Evolutionary conservation across 129 eudicot species (phyloP).

Genomic region (sunflower (Helianthus annuus)): DNA sequence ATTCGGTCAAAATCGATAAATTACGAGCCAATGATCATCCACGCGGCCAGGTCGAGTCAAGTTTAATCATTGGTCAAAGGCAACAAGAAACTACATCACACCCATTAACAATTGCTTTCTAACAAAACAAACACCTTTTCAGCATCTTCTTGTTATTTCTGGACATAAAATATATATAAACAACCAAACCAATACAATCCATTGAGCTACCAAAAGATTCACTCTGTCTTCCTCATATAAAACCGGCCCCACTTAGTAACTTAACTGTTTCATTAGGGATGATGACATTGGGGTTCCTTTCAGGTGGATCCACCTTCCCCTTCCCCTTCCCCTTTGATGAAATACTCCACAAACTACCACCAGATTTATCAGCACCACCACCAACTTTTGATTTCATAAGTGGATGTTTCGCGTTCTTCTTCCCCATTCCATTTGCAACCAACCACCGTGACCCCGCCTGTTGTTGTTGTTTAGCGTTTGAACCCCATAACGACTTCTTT

Average conservation of each 20-base stretch:
- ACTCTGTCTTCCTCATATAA: conserved; percentile 14
- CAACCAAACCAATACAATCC: background rate
- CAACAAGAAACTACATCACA: background rate
- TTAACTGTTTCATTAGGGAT: conserved; percentile 62
- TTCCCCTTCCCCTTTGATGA: conserved; percentile 70
- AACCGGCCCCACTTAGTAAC: conserved; percentile 50
- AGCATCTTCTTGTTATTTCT: background rate
- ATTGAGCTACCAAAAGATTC: background rate
- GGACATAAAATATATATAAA: background rate
- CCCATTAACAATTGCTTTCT: background rate
- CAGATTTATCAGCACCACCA: conserved; percentile 29
- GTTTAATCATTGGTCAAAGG: background rate
- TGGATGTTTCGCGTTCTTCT: conserved; percentile 79
- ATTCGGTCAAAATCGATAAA: too few species aligned
- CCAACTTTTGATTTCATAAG: conserved; percentile 59
- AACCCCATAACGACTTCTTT: conserved; percentile 87
- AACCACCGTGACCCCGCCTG: conserved; percentile 97
- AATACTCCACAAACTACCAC: conserved; percentile 78
- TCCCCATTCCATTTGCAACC: conserved; percentile 96
- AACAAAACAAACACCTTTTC: background rate
- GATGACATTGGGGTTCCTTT: conserved; percentile 68
- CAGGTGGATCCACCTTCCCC: conserved; percentile 55
- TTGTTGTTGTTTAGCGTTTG: conserved; percentile 54
- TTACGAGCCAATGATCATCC: too few species aligned
- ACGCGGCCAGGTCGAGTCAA: too few species aligned